A percentile compares a stretch with the other conserved stretches of the same genome.
These are phyloP conservation scores for Bombardia bombarda DNA, from an alignment of 495 filamentous ascomycete genomes.

Conservation along the genomic window DNA sequence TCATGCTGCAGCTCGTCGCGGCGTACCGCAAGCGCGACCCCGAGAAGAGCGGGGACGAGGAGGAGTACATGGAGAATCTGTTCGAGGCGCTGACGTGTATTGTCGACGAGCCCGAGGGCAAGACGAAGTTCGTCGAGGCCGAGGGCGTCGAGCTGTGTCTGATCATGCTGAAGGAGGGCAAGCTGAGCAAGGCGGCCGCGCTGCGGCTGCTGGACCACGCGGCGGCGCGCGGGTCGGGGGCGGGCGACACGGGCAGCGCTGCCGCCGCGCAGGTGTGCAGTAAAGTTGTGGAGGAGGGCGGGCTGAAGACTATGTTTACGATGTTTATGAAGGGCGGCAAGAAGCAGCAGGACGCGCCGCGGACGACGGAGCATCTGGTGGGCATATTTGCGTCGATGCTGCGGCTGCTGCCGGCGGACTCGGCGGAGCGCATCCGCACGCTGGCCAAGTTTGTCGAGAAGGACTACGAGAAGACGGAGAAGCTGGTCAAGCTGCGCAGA, in stretches of 20 bases:
- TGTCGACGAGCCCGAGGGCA: conserved; percentile 67
- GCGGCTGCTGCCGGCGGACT: conserved; percentile 69
- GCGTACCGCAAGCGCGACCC: conserved; percentile 89
- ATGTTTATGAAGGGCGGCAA: conserved; percentile 81
- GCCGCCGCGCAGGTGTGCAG: conserved; percentile 51
- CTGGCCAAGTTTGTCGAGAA: conserved; percentile 95
- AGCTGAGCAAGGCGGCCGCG: conserved; percentile 68
- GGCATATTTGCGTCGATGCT: conserved; percentile 84
- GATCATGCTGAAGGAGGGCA: conserved; percentile 60
- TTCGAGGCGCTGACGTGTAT: conserved; percentile 79
- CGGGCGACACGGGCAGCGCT: not conserved
- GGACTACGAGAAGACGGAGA: conserved; percentile 76
- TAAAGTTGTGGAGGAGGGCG: conserved; percentile 71
- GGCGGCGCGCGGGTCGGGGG: conserved; percentile 17
- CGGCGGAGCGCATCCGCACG: conserved; percentile 67
- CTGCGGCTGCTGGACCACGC: conserved; percentile 82
- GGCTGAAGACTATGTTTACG: conserved; percentile 75
- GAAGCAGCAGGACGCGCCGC: conserved; percentile 42
- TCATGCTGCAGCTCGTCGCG: conserved; percentile 73
- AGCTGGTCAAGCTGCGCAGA: conserved; percentile 60
- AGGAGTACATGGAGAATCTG: conserved; percentile 89
- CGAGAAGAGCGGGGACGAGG: conserved; percentile 75
- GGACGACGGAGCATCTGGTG: conserved; percentile 72
- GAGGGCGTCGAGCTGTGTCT: conserved; percentile 88
- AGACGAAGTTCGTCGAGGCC: conserved; percentile 74